A percentile compares a stretch with the other conserved stretches of the same genome.
These are phyloP conservation scores for Anisodus acutangulus DNA, from an alignment of 257 asterid genomes.

Conservation along the genomic window DNA sequence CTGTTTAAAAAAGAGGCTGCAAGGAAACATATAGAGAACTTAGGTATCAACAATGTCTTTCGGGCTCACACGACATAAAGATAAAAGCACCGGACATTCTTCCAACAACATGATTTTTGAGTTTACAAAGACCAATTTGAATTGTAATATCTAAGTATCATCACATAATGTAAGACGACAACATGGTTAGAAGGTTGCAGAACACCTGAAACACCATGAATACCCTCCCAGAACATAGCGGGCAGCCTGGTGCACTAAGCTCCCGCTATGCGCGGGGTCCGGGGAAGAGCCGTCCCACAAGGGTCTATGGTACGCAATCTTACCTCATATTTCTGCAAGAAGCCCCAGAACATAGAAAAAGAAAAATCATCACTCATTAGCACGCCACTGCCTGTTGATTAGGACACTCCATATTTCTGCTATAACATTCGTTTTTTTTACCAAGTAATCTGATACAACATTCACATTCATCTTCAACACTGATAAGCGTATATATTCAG, in stretches of 20 bases:
- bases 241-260: too few species aligned
- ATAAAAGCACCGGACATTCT: not conserved
- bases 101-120: conserved; percentile 15
- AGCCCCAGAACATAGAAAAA: not conserved
- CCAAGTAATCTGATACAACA: not conserved
- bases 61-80: not conserved
- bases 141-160: not conserved
- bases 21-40: conserved; percentile 16
- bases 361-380: not conserved
- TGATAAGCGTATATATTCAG: not conserved
- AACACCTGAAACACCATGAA: not conserved
- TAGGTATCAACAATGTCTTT: not conserved
- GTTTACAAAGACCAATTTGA: not conserved
- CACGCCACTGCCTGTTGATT: not conserved
- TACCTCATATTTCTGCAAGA: too few species aligned
- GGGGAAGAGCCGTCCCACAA: too few species aligned
- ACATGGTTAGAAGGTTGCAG: not conserved
- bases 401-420: not conserved
- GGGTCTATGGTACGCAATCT: too few species aligned
- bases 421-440: not conserved
- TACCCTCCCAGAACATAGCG: not conserved
- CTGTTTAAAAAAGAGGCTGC: conserved; percentile 90
- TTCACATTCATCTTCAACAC: not conserved
- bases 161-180: not conserved
- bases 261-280: not conserved